Conservation (phyloP, 1,139 yeast species). For the Blastobotrys ciferrii region DNA sequence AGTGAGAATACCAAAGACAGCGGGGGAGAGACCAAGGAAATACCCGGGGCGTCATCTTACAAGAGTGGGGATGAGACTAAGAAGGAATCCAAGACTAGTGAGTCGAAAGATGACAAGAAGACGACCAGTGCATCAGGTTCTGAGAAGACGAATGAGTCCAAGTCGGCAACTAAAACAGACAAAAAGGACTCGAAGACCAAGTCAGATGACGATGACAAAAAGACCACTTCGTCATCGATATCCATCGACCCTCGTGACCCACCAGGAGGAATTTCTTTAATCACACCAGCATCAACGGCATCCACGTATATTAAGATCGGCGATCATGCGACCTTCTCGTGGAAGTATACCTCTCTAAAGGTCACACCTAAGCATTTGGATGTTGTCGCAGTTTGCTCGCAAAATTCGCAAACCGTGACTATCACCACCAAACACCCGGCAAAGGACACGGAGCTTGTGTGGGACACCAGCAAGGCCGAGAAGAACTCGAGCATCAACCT, state of each 20-base stretch:
- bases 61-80: slow-evolving; percentile 5
- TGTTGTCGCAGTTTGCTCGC: slow-evolving; percentile 40
- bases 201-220: not conserved
- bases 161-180: not conserved
- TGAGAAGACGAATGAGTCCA: not conserved
- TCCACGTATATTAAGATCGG: slow-evolving; percentile 41
- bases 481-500: slow-evolving; percentile 22
- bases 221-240: slow-evolving; percentile 19
- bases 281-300: slow-evolving; percentile 37
- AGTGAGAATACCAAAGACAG: not conserved
- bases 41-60: slow-evolving; percentile 1
- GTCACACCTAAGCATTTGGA: slow-evolving; percentile 40
- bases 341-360: slow-evolving; percentile 40
- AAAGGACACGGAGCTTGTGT: slow-evolving; percentile 34
- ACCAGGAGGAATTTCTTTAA: slow-evolving; percentile 39
- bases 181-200: not conserved
- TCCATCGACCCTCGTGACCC: slow-evolving; percentile 38
- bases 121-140: not conserved
- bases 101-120: not conserved
- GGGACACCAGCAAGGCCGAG: slow-evolving; percentile 39
- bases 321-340: slow-evolving; percentile 40
- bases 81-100: not conserved
- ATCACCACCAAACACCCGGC: slow-evolving; percentile 36
- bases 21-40: not conserved
- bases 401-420: slow-evolving; percentile 39